Evolutionary conservation across 768 basidiomycete species (phyloP).

Genomic region (Suillus variegatus): DNA sequence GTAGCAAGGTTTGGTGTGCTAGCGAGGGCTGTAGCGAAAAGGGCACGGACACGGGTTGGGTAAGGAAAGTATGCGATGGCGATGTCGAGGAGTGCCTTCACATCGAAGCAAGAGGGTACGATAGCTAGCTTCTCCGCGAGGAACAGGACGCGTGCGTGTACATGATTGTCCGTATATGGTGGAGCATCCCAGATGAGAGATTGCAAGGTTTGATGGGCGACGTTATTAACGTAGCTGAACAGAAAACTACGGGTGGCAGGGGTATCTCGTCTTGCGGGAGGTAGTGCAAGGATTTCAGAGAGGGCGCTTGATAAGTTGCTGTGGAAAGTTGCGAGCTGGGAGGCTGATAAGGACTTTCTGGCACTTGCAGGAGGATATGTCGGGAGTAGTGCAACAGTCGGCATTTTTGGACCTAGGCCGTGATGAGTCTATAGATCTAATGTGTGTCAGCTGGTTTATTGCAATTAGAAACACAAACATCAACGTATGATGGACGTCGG

Average conservation of each 20-base stretch:
- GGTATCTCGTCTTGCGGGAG: constrained; percentile 47
- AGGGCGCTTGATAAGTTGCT: constrained; percentile 49
- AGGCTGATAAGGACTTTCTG: constrained; percentile 50
- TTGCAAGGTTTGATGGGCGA: constrained; percentile 53
- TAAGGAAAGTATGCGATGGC: constrained; percentile 55
- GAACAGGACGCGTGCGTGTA: constrained; percentile 50
- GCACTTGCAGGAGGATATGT: constrained; percentile 54
- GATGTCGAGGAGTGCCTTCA: constrained; percentile 62
- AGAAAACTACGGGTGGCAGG: constrained; percentile 50
- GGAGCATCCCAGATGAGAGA: constrained; percentile 57
- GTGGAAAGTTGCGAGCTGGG: constrained; percentile 52
- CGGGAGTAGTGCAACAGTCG: constrained; percentile 42
- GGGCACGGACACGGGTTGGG: constrained; percentile 42
- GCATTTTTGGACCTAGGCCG: constrained; percentile 21
- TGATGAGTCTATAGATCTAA: background rate
- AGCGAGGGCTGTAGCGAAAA: constrained; percentile 43
- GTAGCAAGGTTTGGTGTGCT: constrained; percentile 35
- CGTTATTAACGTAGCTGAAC: constrained; percentile 57
- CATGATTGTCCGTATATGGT: constrained; percentile 40
- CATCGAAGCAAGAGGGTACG: constrained; percentile 43
- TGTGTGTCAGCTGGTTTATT: background rate
- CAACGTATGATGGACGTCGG: background rate
- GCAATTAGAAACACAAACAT: background rate
- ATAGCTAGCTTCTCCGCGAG: constrained; percentile 58
- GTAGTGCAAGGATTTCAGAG: constrained; percentile 47